These are phyloP conservation scores for Calonectria montana DNA, from an alignment of 2,329 filamentous ascomycete species.

Conservation along the genomic window DNA sequence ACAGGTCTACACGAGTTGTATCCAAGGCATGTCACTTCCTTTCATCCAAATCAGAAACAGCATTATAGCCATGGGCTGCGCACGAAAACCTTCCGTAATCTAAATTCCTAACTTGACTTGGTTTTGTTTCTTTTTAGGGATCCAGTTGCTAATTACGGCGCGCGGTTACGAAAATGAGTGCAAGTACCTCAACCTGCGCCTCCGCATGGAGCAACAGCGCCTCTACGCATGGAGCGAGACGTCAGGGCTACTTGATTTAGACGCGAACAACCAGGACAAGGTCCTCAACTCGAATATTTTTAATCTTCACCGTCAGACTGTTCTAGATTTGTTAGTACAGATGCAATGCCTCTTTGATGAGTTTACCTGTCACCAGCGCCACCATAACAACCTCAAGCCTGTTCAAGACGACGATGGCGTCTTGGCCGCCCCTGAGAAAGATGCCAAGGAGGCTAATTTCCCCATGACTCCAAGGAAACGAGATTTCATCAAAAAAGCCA, in stretches of 20 bases:
- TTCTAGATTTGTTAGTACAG: constrained; percentile 61
- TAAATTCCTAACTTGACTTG: constrained; percentile 15
- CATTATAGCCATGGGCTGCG: not conserved
- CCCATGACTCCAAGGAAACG: constrained; percentile 54
- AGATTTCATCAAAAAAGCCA: constrained; percentile 58
- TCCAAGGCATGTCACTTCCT: constrained; percentile 51
- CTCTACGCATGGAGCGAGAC: constrained; percentile 63
- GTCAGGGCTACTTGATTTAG: constrained; percentile 59
- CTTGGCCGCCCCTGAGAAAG: constrained; percentile 54
- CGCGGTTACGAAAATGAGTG: constrained; percentile 60
- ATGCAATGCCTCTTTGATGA: constrained; percentile 60
- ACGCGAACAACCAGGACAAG: constrained; percentile 53
- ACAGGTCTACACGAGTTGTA: constrained; percentile 59
- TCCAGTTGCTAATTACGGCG: constrained; percentile 61
- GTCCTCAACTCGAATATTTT: constrained; percentile 60
- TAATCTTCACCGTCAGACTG: constrained; percentile 59
- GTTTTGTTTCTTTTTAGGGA: constrained; percentile 44
- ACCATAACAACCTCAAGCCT: constrained; percentile 50
- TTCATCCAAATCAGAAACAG: not conserved
- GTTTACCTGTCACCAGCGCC: constrained; percentile 56
- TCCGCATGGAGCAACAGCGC: constrained; percentile 63
- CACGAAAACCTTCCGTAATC: not conserved
- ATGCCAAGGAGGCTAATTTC: constrained; percentile 57
- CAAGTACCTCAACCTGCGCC: constrained; percentile 59
- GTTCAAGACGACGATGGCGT: constrained; percentile 49